Evolutionary conservation across 352 stramenopile species (phyloP), one percentile per base, ranked within the genome.

Genomic region (Globisporangium nodosum): DNA sequence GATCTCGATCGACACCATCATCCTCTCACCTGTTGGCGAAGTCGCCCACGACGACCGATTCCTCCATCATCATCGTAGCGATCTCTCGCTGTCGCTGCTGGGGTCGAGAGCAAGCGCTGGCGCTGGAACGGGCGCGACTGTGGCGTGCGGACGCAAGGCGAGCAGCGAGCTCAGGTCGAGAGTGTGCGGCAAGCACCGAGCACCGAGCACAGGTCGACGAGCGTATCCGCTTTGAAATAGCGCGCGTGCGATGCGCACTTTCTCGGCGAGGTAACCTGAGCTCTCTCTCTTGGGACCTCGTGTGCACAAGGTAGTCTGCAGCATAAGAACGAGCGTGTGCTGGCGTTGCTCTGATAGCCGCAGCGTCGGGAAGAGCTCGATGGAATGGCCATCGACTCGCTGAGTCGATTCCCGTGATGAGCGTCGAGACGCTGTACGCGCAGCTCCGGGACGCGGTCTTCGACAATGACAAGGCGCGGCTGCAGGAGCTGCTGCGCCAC

Each of bases 391-490:
- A 8, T 48, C 31, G 27, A 24, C n/a, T 52, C 42, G 43, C 31
- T 9, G 43, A 42, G 31, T 31, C n/a, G 31, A 12, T 46, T 6
- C 3, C n/a, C 11, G 59, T 63, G 50, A 37, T 21, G 20, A 53
- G 53, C 13, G 52, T 27, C 16, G 77, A 85, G 63, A 81, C 56
- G 15, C 66, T 84, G 45, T 88, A 91, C 50, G 81, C 88, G 39
- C 60, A 78, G 45, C 65, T 91, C 21, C 78, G 81, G 12, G 81
- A 91, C 52, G 81, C 81, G 20, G 85, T 91, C 49, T 91, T 88
- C 49, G 77, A 89, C 54, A 79, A 89, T 52, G 75, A 89, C 52
- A 56, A 62, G 4, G 61, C 62, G 27, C 74, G 73, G 3, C 69
- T 85, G 7, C 52, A 75, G 0, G 70, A 88, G 49, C 56, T 88